A percentile compares a stretch with the other conserved stretches of the same genome.
Evolutionary conservation across 2,329 filamentous ascomycete genomes (phyloP).

Genomic region (Fusarium albosuccineum): DNA sequence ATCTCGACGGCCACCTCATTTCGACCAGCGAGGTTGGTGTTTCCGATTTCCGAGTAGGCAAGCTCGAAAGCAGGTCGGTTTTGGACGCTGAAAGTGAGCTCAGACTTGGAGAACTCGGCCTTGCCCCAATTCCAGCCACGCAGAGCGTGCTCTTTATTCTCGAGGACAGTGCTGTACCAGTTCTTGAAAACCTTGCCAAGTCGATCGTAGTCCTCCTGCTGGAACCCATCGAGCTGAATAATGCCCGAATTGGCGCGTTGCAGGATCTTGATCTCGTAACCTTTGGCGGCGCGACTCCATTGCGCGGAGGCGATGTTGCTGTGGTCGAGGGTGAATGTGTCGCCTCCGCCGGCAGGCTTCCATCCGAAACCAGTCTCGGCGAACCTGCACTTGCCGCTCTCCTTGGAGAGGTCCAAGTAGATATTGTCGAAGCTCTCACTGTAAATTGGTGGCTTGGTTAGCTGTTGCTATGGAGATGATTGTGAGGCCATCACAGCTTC

Average conservation of each 20-base stretch:
- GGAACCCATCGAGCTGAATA: constrained; percentile 94
- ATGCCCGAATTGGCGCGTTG: constrained; percentile 82
- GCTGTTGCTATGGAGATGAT: constrained; percentile 29
- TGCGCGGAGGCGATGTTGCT: constrained; percentile 88
- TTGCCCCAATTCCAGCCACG: constrained; percentile 99
- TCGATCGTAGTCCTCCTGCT: constrained; percentile 93
- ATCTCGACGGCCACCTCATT: constrained; percentile 99
- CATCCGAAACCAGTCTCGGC: constrained; percentile 95
- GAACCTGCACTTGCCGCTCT: constrained; percentile 92
- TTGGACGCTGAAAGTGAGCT: constrained; percentile 96
- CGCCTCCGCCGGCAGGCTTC: constrained; percentile 89
- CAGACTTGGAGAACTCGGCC: constrained; percentile 94
- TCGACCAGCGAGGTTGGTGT: constrained; percentile 96
- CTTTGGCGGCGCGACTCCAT: constrained; percentile 94
- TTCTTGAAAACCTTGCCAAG: constrained; percentile 95
- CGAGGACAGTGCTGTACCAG: constrained; percentile 95
- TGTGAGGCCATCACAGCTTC: constrained; percentile 6
- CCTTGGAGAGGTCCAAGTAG: constrained; percentile 94
- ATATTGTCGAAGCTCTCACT: constrained; percentile 98
- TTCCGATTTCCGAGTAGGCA: constrained; percentile 96
- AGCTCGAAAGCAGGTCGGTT: constrained; percentile 97
- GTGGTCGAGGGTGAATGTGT: constrained; percentile 93
- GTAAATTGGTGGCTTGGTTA: constrained; percentile 23
- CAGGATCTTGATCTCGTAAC: constrained; percentile 93
- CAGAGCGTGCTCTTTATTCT: constrained; percentile 92